Evolutionary conservation across 2,329 filamentous ascomycete species (phyloP), one percentile per base, ranked within the genome.

Genomic region (Apiospora arundinis): DNA sequence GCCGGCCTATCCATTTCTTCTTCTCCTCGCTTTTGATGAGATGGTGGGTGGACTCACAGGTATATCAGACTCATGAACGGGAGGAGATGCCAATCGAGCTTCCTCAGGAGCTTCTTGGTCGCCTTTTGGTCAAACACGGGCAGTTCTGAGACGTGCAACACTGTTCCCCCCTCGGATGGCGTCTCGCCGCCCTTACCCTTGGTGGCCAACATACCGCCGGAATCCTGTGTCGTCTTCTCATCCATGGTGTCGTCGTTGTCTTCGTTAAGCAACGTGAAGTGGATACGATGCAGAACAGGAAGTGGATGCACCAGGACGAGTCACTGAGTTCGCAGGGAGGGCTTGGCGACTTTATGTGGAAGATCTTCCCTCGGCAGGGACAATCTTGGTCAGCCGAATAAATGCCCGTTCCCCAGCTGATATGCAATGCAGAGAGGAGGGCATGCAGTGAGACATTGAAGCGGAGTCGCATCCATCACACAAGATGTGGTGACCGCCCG

Each of bases 1-100:
- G 12, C 2, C 3, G 49, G 14, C 3, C 23, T 23, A n/a, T n/a
- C n/a, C n/a, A n/a, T n/a, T n/a, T n/a, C n/a, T n/a, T 6, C 16
- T 8, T 21, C 12, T 49, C 1, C 6, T 23, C 23, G 46, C 7
- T 49, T 14, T 14, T 32, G 45, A 9, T 18, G 42, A 23, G 18
- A n/a, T 14, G n/a, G 32, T 9, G 2, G 2, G 7, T 16, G 18
- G 69, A 76, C 80, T 72, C 71, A 84, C 81, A 91, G 80, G 73
- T 91, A 91, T 23, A 91, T 84, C 0, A 91, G 77, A 4, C 88
- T 85, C 73, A 91, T 85, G 78, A 90, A 87, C 0, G 89, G 89
- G 63, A 91, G 86, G 28, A 91, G 83, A 76, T 85, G 81, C 81
- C 84, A 80, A 78, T 90, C 86, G 74, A 88, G 81, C 79, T 87